Base-by-base conservation (phyloP, 305 asterid genomes). In the Fraxinus xanthoxyloides region DNA sequence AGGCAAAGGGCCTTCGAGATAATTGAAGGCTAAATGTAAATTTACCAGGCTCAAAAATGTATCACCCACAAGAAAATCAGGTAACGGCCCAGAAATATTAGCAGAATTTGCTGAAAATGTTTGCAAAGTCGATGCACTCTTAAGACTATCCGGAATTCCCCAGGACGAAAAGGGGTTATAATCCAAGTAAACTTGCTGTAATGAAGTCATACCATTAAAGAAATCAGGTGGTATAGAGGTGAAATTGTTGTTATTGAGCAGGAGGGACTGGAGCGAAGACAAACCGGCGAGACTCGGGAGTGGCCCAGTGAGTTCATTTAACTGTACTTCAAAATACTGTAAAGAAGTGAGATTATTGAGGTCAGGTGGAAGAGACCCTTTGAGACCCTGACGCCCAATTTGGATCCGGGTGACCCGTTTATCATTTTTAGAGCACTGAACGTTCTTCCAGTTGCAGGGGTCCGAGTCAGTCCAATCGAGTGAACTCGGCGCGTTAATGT, bases 281-380 rank as follows among this genome's bases (percentile, higher is more conserved):
- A 93, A 72, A 77, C 97, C 97, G 34, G 92, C 34, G 54, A 95
- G 85, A 86, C 87, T 94, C 63, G 99, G 99, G 1, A 95, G 77
- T 0, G 97, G 26, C 13, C 98, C 99, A 31, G 74, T 79, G 89
- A 95, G 91, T 1, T 85, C 80, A 84, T 94, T 95, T 3, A 1
- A 1, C 78, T 79, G 89, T 59, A 91, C 92, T 79, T 95, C 99
- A 40, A 95, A 86, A 0, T 87, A 78, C 77, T 86, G 36, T 9
- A 94, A 78, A 24, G 86, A 69, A 0, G 91, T 80, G 76, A 95
- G 95, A 0, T 85, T 86, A 76, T 83, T 81, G 28, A 95, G 86
- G 82, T 12, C 79, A 5, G 83, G 38, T 2, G 98, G 97, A 3
- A 95, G 91, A 13, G 90, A 78, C 48, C 98, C 97, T 26, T 31